Conservation (phyloP, 805 yeast genomes). For the Ogataea salicorniae region DNA sequence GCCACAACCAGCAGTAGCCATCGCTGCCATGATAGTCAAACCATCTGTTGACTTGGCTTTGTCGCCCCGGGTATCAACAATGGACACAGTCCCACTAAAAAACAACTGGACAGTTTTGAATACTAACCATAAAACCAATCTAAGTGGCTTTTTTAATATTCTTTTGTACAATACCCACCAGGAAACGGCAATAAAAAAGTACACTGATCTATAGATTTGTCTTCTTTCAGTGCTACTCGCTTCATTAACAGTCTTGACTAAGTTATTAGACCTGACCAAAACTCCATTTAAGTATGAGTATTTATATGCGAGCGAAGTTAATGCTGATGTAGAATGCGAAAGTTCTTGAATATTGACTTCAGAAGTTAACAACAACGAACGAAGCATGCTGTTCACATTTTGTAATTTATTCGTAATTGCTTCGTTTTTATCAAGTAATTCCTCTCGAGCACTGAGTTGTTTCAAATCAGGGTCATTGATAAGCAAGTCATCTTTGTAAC, state of each 20-base stretch:
- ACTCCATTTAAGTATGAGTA: conserved; percentile 38
- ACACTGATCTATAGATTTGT: conserved; percentile 43
- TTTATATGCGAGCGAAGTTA: conserved; percentile 36
- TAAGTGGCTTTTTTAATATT: conserved; percentile 40
- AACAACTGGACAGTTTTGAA: conserved; percentile 31
- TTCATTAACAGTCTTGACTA: conserved; percentile 47
- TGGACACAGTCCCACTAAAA: conserved; percentile 11
- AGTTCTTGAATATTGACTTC: conserved; percentile 46
- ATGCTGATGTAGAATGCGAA: conserved; percentile 40
- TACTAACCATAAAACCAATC: conserved; percentile 41
- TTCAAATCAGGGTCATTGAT: conserved; percentile 24
- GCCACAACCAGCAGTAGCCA: too few species aligned
- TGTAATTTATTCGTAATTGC: conserved; percentile 43
- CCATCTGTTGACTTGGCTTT: neutral
- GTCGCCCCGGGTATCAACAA: neutral
- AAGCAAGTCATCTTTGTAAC: conserved; percentile 18
- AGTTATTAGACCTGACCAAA: conserved; percentile 37
- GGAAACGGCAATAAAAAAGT: conserved; percentile 41
- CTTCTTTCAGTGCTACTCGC: conserved; percentile 45
- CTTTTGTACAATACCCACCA: conserved; percentile 48
- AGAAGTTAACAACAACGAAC: conserved; percentile 45
- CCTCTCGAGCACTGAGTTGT: conserved; percentile 33
- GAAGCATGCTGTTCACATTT: conserved; percentile 42
- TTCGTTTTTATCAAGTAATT: conserved; percentile 41
- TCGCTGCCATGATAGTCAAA: neutral